phyloP scores from a whole-genome alignment of 2,329 filamentous ascomycete species.

The Paraconiothyrium brasiliense region DNA sequence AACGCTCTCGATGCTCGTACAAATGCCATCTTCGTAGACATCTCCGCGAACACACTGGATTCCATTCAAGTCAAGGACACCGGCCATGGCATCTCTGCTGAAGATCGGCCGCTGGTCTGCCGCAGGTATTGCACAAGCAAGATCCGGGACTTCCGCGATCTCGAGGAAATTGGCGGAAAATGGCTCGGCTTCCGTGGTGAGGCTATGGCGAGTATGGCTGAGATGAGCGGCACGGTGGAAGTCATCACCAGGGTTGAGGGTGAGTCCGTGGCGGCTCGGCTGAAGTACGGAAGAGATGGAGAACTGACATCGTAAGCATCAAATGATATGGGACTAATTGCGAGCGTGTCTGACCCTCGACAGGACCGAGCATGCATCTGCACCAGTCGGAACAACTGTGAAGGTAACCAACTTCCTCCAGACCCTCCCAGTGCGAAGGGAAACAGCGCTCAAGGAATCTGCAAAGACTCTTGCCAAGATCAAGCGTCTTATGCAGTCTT shows the following conservation, averaged over 20 bases:
- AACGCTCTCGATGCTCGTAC: conserved; percentile 79
- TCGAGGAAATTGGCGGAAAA: conserved; percentile 64
- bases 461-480: conserved; percentile 66
- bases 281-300: conserved; percentile 63
- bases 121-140: conserved; percentile 78
- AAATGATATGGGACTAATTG: background rate
- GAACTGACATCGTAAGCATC: conserved; percentile 53
- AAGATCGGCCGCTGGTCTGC: conserved; percentile 71
- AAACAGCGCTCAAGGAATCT: conserved; percentile 66
- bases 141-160: conserved; percentile 69
- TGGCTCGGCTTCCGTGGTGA: conserved; percentile 81
- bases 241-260: conserved; percentile 71
- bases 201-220: conserved; percentile 72
- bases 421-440: conserved; percentile 69
- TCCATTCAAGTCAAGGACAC: conserved; percentile 72
- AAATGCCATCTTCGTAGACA: conserved; percentile 69
- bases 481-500: conserved; percentile 68
- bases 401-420: conserved; percentile 68
- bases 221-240: conserved; percentile 64
- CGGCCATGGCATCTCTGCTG: conserved; percentile 72
- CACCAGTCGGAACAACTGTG: conserved; percentile 75
- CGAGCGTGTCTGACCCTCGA: conserved; percentile 15
- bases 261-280: conserved; percentile 66
- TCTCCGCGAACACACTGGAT: conserved; percentile 73
- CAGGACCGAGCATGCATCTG: conserved; percentile 54